A percentile compares a stretch with the other conserved stretches of the same genome.
phyloP scores from a whole-genome alignment of 257 asterid genomes.

The Henckelia pumila region DNA sequence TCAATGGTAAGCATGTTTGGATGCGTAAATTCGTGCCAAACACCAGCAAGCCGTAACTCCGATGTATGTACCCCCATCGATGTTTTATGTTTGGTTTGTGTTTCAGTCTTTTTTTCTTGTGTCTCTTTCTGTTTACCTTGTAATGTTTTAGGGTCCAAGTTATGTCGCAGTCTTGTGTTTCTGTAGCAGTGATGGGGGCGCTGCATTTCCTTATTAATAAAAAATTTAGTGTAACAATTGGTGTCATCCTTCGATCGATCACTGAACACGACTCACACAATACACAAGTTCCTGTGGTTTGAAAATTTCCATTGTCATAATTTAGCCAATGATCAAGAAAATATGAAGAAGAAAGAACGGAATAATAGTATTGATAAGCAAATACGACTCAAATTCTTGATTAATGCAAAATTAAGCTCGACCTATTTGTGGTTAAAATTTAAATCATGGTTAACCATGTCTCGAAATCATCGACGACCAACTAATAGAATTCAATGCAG shows the following conservation, averaged over 20 bases:
- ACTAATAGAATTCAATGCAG: too few relatives aligned
- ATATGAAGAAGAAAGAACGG: too few relatives aligned
- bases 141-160: not conserved
- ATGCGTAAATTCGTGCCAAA: slow-evolving; percentile 48
- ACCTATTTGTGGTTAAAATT: not conserved
- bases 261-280: not conserved
- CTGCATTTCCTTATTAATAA: not conserved
- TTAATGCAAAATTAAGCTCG: not conserved
- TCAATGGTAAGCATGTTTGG: slow-evolving; percentile 72
- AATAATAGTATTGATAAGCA: too few relatives aligned
- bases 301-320: too few relatives aligned
- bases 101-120: not conserved
- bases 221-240: not conserved
- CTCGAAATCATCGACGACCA: not conserved
- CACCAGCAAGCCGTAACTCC: not conserved
- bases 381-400: not conserved
- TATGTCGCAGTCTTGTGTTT: not conserved
- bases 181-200: not conserved
- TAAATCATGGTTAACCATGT: too few relatives aligned
- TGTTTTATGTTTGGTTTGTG: not conserved
- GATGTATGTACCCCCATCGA: not conserved
- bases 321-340: too few relatives aligned
- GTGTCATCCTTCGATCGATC: not conserved
- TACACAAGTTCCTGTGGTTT: not conserved
- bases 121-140: not conserved